Evolutionary conservation across 176 grass and related monocot genomes (phyloP).

Genomic region (Canna indica): DNA sequence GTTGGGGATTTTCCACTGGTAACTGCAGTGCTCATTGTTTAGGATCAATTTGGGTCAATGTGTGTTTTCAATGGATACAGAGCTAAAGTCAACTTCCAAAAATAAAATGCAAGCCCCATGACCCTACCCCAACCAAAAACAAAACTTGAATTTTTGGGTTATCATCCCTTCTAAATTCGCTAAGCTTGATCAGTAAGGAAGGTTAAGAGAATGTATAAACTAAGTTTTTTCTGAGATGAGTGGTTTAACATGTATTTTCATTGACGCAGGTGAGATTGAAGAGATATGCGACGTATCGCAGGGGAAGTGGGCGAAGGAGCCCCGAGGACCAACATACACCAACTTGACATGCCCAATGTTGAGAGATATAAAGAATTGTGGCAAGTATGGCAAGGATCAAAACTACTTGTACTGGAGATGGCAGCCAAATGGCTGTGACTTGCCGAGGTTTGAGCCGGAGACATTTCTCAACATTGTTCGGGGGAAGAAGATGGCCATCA

Average conservation of each 20-base stretch:
- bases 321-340: conserved; percentile 30
- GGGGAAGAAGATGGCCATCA: conserved; percentile 52
- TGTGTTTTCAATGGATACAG: too few species aligned
- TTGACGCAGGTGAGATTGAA: not conserved
- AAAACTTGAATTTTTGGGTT: too few species aligned
- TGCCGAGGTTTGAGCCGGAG: conserved; percentile 40
- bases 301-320: conserved; percentile 65
- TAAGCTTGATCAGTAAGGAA: too few species aligned
- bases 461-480: conserved; percentile 32
- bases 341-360: conserved; percentile 42
- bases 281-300: conserved; percentile 37
- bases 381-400: conserved; percentile 53
- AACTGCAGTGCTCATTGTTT: too few species aligned
- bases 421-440: conserved; percentile 42
- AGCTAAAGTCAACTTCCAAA: too few species aligned
- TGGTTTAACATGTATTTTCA: not conserved
- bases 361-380: conserved; percentile 58
- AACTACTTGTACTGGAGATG: conserved; percentile 56
- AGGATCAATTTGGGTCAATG: too few species aligned
- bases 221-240: not conserved
- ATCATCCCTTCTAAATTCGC: too few species aligned
- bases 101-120: too few species aligned
- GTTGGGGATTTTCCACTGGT: too few species aligned
- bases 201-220: too few species aligned
- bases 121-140: too few species aligned